Evolutionary conservation across 805 yeast species (phyloP), one percentile per base, ranked within the genome.

Genomic region (Saccharomycopsis sp.): DNA sequence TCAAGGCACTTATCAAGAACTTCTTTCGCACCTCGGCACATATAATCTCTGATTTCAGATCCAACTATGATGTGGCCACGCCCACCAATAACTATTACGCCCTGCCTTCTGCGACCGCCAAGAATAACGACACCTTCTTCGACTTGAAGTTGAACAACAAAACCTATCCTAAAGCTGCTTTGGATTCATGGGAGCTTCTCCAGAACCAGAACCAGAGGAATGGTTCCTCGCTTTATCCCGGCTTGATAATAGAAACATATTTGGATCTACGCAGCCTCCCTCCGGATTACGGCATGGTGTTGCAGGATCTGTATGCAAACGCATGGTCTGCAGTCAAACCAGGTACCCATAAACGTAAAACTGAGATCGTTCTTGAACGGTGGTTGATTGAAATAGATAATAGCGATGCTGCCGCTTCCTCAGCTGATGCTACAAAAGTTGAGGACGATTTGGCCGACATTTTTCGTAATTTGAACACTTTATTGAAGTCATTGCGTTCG

Each of bases 221-320:
- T 34, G 22, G 29, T 20, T 29, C 24, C 14, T 19, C 15, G 24
- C 9, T 47, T 54, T 29, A 41, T 23, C 35, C 47, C 1, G 38
- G 19, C 22, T 42, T 35, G 24, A 38, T 56, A 22, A 53, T 56
- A 20, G 59, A 56, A 35, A 41, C 56, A 7, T 56, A 56, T n/a
- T 34, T 56, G 19, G 59, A 56, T 44, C 44, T 56, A 22, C 47
- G 59, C 22, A 53, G 51, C 15, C 42, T 41, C 14, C 19, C 44
- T 29, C 64, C 67, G 24, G 75, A 73, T 54, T 72, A 71, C 56
- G 75, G 75, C 1, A 55, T 68, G 53, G 72, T 68, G 58, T 64
- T 73, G 2, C 69, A 69, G 69, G 74, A 73, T 57, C 64, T 62
- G 35, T 55, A 58, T 14, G 64, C 66, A 22, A 47, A 53, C 38